These are phyloP conservation scores for Fraxinus anomala DNA, from an alignment of 257 asterid genomes.

Conservation along the genomic window DNA sequence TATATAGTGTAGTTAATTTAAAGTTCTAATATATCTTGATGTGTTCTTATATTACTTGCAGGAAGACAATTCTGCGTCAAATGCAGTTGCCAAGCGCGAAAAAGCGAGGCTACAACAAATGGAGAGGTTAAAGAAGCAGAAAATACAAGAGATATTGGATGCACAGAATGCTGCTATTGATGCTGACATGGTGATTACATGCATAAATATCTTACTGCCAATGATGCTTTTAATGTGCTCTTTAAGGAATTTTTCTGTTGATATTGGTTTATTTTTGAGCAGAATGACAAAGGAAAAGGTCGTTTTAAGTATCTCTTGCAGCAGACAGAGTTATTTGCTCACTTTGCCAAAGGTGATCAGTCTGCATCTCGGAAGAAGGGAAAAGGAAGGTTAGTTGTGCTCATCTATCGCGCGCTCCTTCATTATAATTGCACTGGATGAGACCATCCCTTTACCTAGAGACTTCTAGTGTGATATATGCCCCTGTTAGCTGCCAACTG, in stretches of 20 bases:
- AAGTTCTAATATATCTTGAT: background rate
- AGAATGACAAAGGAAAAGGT: conserved; percentile 94
- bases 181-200: conserved; percentile 48
- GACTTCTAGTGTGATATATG: background rate
- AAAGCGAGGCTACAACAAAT: conserved; percentile 41
- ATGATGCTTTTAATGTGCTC: background rate
- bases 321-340: conserved; percentile 98
- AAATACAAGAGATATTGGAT: conserved; percentile 50
- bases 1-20: background rate
- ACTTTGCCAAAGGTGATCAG: conserved; percentile 92
- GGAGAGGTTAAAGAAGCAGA: conserved; percentile 48
- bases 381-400: conserved; percentile 66
- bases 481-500: no score
- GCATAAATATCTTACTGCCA: background rate
- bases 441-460: background rate
- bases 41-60: conserved; percentile 15
- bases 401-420: background rate
- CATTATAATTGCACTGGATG: background rate
- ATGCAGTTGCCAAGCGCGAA: conserved; percentile 44
- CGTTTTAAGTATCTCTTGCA: conserved; percentile 86
- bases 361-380: conserved; percentile 65
- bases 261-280: conserved; percentile 33
- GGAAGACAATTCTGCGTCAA: conserved; percentile 31
- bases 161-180: conserved; percentile 53
- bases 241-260: conserved; percentile 4